Percentiles rank a stretch among this genome's conserved stretches.
Conservation (phyloP, 2,329 filamentous ascomycete species). For the Lizonia empirigonia region DNA sequence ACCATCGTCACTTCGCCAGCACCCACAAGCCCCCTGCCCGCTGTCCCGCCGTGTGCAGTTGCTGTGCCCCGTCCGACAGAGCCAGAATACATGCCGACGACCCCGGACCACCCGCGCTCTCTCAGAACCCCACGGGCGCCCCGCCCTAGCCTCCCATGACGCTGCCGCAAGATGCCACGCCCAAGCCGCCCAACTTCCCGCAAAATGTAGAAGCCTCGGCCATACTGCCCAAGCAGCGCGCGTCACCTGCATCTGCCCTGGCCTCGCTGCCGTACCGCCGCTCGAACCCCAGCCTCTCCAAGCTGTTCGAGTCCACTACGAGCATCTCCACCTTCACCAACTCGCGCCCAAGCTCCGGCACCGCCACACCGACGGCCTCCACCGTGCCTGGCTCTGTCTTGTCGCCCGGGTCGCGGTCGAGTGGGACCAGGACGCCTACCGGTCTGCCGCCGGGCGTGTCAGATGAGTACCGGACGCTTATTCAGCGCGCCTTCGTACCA, state of each 20-base stretch:
- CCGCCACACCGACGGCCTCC: constrained; percentile 50
- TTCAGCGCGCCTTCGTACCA: constrained; percentile 85
- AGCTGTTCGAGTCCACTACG: constrained; percentile 59
- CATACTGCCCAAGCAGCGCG: constrained; percentile 64
- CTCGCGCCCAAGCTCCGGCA: constrained; percentile 50
- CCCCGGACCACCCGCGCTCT: constrained; percentile 37
- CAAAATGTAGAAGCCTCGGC: constrained; percentile 60
- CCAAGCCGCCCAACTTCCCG: constrained; percentile 53
- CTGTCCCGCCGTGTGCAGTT: constrained; percentile 3
- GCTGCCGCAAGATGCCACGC: constrained; percentile 48
- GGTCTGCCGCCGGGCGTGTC: constrained; percentile 50
- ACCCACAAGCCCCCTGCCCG: constrained; percentile 17
- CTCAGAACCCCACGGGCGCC: constrained; percentile 40
- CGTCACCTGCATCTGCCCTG: constrained; percentile 65
- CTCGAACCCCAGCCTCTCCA: constrained; percentile 59
- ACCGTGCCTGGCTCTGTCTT: constrained; percentile 50
- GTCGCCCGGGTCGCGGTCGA: constrained; percentile 49
- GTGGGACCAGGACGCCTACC: constrained; percentile 48
- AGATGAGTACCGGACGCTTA: constrained; percentile 66
- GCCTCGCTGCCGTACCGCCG: constrained; percentile 60
- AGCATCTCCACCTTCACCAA: constrained; percentile 44
- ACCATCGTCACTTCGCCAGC: constrained; percentile 29
- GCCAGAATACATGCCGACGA: constrained; percentile 42
- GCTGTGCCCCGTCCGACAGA: neutral
- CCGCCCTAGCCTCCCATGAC: constrained; percentile 49